Base-by-base conservation (phyloP, 768 basidiomycete species). In the Hericium rajendrae region DNA sequence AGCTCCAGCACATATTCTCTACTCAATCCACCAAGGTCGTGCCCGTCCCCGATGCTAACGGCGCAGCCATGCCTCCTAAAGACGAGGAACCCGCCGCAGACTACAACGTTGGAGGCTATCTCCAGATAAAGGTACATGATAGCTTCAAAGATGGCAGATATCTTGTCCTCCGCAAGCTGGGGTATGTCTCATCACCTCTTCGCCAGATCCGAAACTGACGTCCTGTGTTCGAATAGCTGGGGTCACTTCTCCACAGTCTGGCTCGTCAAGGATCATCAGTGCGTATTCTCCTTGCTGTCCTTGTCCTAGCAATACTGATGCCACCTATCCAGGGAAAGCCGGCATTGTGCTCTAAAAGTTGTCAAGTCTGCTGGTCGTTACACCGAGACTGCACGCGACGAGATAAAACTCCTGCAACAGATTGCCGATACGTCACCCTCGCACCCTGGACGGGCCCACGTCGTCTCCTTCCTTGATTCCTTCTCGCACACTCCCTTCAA, bases 201-300 rank as follows among this genome's bases (percentile, higher is more conserved):
- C 32, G 32, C 32, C 32, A 32, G 32, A 32, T 32, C 32, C 32
- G 32, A 32, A 38, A 24, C 48, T 22, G 32, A 58, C 48, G n/a
- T 58, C 38, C 48, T 38, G 69, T 56, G 57, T 66, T 60, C 60
- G 52, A 20, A 12, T 55, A 91, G 88, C 57, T 95, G 93, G 93
- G 93, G 93, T 40, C 92, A 94, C 73, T 95, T 95, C 69, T 93
- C 90, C 2, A 94, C 93, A 15, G 93, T 94, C 24, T 94, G 92
- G 92, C 84, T 93, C 38, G 88, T 89, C 18, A 85, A 85, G 66
- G 91, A 92, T 68, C 71, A 74, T 26, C 72, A 81, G 89, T 91
- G 63, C 67, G 88, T 79, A 48, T 57, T 50, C 43, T 64, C 53
- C 53, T 41, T 46, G 52, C 56, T 22, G 54, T 22, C 38, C 53